phyloP scores from a whole-genome alignment of 192 early-diverging fungal species.

The Coemansia sp. region DNA sequence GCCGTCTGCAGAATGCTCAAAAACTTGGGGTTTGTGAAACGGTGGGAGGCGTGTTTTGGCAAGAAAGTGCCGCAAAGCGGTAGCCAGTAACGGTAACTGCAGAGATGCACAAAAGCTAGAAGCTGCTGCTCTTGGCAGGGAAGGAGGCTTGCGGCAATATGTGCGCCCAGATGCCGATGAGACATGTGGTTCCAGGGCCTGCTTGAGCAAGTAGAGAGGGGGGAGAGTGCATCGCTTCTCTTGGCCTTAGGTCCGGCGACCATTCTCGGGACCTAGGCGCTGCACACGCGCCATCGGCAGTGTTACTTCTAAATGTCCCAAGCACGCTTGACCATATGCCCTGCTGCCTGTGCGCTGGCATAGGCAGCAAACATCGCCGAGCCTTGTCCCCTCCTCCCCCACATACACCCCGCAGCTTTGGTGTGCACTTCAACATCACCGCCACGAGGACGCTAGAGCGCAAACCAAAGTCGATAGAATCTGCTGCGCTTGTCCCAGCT shows the following conservation, averaged over 20 bases:
- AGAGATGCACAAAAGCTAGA: not conserved
- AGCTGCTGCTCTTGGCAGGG: conserved; percentile 1
- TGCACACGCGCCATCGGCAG: not conserved
- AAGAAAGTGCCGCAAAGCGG: conserved; percentile 3
- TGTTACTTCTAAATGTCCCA: not conserved
- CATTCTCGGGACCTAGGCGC: not conserved
- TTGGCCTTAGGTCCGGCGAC: not conserved
- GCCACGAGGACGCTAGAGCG: no score
- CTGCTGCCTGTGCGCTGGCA: not conserved
- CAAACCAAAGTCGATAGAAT: no score
- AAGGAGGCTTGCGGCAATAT: not conserved
- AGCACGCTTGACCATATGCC: not conserved
- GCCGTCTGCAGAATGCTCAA: not conserved
- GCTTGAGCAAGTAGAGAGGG: not conserved
- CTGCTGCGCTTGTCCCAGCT: no score
- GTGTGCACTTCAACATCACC: no score
- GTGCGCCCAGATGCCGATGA: conserved; percentile 15
- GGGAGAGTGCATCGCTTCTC: not conserved
- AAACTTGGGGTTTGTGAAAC: conserved; percentile 22
- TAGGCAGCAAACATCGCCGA: conserved; percentile 3
- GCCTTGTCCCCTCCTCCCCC: no score
- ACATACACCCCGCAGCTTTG: no score
- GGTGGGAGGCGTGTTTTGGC: conserved; percentile 5
- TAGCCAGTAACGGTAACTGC: conserved; percentile 1
- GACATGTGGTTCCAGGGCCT: conserved; percentile 26